Evolutionary conservation across 495 filamentous ascomycete species (phyloP).

Genomic region (Neurospora intermedia): DNA sequence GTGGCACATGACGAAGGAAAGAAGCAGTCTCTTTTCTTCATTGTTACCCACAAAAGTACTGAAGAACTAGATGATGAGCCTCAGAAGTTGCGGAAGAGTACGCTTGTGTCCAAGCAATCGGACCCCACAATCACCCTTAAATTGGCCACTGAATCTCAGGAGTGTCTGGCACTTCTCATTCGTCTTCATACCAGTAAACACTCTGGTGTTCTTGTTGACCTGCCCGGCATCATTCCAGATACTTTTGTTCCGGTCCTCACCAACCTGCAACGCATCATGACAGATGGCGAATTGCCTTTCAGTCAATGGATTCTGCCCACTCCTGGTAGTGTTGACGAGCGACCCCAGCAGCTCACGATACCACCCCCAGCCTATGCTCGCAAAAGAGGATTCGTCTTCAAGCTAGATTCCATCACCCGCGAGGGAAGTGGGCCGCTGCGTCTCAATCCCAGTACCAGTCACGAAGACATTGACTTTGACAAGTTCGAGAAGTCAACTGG

Average conservation of each 20-base stretch:
- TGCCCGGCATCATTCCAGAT: constrained; percentile 21
- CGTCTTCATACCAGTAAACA: constrained; percentile 2
- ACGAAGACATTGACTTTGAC: not conserved
- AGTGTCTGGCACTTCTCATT: not conserved
- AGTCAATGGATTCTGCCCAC: constrained; percentile 35
- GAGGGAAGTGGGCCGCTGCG: constrained; percentile 8
- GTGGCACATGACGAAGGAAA: constrained; percentile 28
- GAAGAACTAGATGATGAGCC: not conserved
- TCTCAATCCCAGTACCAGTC: not conserved
- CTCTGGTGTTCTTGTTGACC: constrained; percentile 14
- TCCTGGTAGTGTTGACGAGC: not conserved
- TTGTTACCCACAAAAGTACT: constrained; percentile 31
- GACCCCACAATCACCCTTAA: constrained; percentile 1
- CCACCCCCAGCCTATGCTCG: constrained; percentile 45
- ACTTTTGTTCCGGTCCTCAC: constrained; percentile 25
- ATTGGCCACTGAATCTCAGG: constrained; percentile 1
- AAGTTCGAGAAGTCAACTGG: constrained; percentile 2
- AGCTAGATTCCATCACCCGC: constrained; percentile 37
- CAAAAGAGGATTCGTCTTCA: constrained; percentile 40
- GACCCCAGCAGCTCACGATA: not conserved
- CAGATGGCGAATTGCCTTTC: constrained; percentile 11
- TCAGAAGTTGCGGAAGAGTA: not conserved
- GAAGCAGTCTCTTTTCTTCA: constrained; percentile 39
- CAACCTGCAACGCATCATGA: constrained; percentile 24
- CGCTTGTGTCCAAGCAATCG: constrained; percentile 6